Percentiles rank a stretch among this genome's conserved stretches.
phyloP scores from a whole-genome alignment of 805 yeast species.

The Starmera pachycereana region DNA sequence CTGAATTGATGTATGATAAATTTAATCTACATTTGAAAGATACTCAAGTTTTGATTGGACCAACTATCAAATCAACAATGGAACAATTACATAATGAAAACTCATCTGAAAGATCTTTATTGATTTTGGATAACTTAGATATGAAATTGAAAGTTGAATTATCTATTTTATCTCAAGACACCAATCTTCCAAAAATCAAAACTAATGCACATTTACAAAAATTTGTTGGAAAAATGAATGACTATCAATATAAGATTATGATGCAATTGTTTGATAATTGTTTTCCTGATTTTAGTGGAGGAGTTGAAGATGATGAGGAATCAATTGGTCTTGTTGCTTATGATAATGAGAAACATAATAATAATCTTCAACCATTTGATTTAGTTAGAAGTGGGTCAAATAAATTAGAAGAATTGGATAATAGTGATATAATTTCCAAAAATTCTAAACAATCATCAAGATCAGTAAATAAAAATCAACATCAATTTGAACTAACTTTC shows the following conservation, averaged over 20 bases:
- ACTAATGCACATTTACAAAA: slow-evolving; percentile 71
- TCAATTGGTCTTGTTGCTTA: slow-evolving; percentile 23
- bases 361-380: slow-evolving; percentile 7
- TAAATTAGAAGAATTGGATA: slow-evolving; percentile 3
- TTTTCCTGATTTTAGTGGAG: slow-evolving; percentile 37
- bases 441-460: slow-evolving; percentile 7
- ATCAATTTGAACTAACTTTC: slow-evolving; percentile 61
- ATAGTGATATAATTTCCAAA: neutral
- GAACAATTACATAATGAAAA: slow-evolving; percentile 45
- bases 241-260: slow-evolving; percentile 81
- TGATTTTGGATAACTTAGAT: slow-evolving; percentile 67
- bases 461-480: slow-evolving; percentile 32
- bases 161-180: slow-evolving; percentile 77
- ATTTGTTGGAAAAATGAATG: slow-evolving; percentile 65
- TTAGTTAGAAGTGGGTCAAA: slow-evolving; percentile 2
- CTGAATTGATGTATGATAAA: slow-evolving; percentile 78
- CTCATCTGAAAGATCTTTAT: slow-evolving; percentile 27
- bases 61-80: slow-evolving; percentile 68
- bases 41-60: slow-evolving; percentile 83
- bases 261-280: slow-evolving; percentile 67
- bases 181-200: slow-evolving; percentile 59
- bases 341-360: slow-evolving; percentile 5
- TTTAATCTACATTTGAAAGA: slow-evolving; percentile 69
- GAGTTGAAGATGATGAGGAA: slow-evolving; percentile 21
- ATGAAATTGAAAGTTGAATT: slow-evolving; percentile 67